Base-by-base conservation (phyloP, 2,329 filamentous ascomycete genomes). In the Aspergillus sclerotialis region DNA sequence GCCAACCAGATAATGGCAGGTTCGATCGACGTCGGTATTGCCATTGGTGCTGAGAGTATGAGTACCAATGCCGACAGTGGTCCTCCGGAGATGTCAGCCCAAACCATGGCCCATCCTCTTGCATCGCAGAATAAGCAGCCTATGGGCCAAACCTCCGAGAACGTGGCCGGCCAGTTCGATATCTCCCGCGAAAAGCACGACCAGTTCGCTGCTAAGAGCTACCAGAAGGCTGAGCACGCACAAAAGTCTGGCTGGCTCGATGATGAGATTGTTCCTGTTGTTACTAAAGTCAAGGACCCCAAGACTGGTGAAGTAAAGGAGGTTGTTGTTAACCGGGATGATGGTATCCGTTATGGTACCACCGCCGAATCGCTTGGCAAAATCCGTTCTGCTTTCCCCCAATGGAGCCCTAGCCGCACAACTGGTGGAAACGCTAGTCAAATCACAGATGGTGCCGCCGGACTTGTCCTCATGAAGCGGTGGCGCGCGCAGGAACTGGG, bases 11-110 rank as follows among this genome's bases (percentile, higher is more conserved):
- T 95, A 68, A 78, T 75, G 49, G 60, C 78, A 9, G 89, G 89
- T 53, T 93, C 92, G 75, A 95, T 95, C 56, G 88, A 94, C 53
- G 65, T 95, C 36, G 89, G 89, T 48, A 78, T 95, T 46, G 89
- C 87, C 37, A 86, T 88, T 6, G 89, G 89, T 47, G 87, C 92
- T 7, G 89, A 95, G 76, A 90, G 83, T 69, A 95, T 95, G 89
- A 86, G 78, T 58, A 73, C 73, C 36, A 83, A 93, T 55, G 90
- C 94, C 58, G 89, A 89, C 26, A 84, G 85, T 16, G 70, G 69
- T 16, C 87, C 89, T 38, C 75, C 80, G 38, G 85, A 93, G 61
- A 90, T 94, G 74, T 88, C 83, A 15, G 80, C 88, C 35, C 71
- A 82, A 34, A 78, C 95, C 48, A 79, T 89, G 54, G 70, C 69